A percentile compares a stretch with the other conserved stretches of the same genome.
Conservation (phyloP, 768 basidiomycete genomes). For the Lenzites betulinus region DNA sequence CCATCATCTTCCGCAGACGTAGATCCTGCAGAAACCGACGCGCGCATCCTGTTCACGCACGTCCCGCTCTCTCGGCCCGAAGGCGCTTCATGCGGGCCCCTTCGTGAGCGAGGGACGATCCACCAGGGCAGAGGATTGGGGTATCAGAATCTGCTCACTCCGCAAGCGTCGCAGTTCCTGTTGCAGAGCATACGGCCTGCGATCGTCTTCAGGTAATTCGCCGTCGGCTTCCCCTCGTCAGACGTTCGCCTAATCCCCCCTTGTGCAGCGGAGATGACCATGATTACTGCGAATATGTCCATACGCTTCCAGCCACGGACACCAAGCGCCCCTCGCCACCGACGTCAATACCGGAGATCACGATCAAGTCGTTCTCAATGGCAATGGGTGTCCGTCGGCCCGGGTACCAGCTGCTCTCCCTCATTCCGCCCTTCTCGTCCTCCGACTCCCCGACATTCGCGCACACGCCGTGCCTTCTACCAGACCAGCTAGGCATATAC, state of each 20-base stretch:
- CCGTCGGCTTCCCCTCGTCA: not conserved
- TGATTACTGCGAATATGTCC: conserved; percentile 86
- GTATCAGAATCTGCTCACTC: conserved; percentile 83
- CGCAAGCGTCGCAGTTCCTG: conserved; percentile 64
- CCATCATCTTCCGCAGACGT: not conserved
- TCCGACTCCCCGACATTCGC: conserved; percentile 36
- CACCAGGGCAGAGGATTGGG: conserved; percentile 74
- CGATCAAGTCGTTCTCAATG: conserved; percentile 89
- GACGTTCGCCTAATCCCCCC: not conserved
- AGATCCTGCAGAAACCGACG: conserved; percentile 33
- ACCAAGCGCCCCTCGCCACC: conserved; percentile 25
- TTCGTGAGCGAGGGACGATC: conserved; percentile 75
- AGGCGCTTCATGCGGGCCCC: conserved; percentile 69
- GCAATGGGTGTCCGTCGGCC: conserved; percentile 83
- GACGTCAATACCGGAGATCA: conserved; percentile 63
- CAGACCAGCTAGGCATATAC: conserved; percentile 84
- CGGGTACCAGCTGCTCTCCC: conserved; percentile 88
- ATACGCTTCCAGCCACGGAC: conserved; percentile 35
- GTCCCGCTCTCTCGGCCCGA: conserved; percentile 84
- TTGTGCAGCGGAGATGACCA: conserved; percentile 84
- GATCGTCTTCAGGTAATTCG: conserved; percentile 70
- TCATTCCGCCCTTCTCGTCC: conserved; percentile 47
- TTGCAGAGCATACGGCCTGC: conserved; percentile 64
- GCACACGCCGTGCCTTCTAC: conserved; percentile 75
- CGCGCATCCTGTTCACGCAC: conserved; percentile 79